Conservation (phyloP, 768 basidiomycete species). For the Brasilioporus rufonigricans region DNA sequence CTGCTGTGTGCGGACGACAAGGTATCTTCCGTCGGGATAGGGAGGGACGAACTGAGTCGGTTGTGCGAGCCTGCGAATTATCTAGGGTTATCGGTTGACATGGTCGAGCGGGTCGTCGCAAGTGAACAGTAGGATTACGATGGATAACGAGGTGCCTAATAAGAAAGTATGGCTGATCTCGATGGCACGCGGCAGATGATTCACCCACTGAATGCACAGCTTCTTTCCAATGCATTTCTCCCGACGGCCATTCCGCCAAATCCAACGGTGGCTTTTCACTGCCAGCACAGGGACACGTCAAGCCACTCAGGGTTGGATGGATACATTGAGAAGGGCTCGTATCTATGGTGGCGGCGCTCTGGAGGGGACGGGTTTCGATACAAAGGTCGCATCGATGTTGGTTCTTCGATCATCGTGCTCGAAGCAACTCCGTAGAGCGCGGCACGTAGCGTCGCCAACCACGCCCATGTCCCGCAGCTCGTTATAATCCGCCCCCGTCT, state of each 20-base stretch:
- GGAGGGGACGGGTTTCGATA: background rate
- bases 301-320: background rate
- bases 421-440: conserved; percentile 31
- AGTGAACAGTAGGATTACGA: background rate
- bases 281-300: background rate
- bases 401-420: conserved; percentile 31
- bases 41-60: conserved; percentile 24
- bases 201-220: conserved; percentile 1
- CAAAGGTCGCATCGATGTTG: conserved; percentile 6
- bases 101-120: conserved; percentile 22
- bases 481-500: background rate
- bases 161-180: conserved; percentile 2
- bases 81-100: conserved; percentile 34
- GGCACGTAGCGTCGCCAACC: conserved; percentile 26
- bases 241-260: background rate
- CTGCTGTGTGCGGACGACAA: conserved; percentile 30
- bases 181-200: conserved; percentile 1
- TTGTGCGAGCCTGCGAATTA: conserved; percentile 42
- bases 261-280: background rate
- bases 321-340: background rate
- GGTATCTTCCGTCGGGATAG: conserved; percentile 26
- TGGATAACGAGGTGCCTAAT: conserved; percentile 1
- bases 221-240: conserved; percentile 6
- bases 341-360: background rate
- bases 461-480: conserved; percentile 5